These are phyloP conservation scores for Hyphodiscus hymeniophilus DNA, from an alignment of 495 filamentous ascomycete species.

Conservation along the genomic window DNA sequence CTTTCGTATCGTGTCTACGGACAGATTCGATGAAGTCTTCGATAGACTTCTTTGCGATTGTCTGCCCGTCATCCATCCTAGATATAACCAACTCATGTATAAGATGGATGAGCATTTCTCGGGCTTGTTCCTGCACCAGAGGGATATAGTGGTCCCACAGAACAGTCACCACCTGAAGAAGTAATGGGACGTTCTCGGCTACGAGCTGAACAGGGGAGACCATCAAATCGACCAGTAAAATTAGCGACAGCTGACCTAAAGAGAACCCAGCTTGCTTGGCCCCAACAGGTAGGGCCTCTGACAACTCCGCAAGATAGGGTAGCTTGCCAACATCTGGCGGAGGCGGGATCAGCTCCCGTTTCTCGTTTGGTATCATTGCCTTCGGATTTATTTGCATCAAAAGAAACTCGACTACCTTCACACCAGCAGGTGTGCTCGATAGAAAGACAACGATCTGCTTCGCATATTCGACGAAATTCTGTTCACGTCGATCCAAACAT, in stretches of 20 bases:
- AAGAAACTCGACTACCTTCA: conserved; percentile 90
- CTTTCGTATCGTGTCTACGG: conserved; percentile 71
- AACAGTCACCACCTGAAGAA: conserved; percentile 86
- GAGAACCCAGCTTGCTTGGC: conserved; percentile 90
- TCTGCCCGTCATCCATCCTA: conserved; percentile 67
- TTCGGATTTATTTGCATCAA: conserved; percentile 81
- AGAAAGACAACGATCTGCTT: conserved; percentile 97
- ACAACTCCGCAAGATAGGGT: conserved; percentile 84
- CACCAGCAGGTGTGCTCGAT: conserved; percentile 81
- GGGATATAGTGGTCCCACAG: conserved; percentile 95
- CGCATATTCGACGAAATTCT: conserved; percentile 94
- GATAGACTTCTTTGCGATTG: conserved; percentile 57
- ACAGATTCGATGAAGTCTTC: conserved; percentile 89
- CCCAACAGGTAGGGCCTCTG: conserved; percentile 69
- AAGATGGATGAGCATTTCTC: conserved; percentile 95
- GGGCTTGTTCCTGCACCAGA: conserved; percentile 92
- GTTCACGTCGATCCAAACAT: conserved; percentile 86
- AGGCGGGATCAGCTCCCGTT: conserved; percentile 60
- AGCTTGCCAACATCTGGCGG: conserved; percentile 67
- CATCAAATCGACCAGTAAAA: conserved; percentile 92
- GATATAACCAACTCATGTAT: conserved; percentile 96
- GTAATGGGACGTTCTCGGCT: conserved; percentile 66
- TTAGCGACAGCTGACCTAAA: conserved; percentile 84
- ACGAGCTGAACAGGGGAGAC: conserved; percentile 79
- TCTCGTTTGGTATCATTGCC: conserved; percentile 79